Conservation (phyloP, 202 grass and related monocot species). For the Cymbopogon flexuosus region DNA sequence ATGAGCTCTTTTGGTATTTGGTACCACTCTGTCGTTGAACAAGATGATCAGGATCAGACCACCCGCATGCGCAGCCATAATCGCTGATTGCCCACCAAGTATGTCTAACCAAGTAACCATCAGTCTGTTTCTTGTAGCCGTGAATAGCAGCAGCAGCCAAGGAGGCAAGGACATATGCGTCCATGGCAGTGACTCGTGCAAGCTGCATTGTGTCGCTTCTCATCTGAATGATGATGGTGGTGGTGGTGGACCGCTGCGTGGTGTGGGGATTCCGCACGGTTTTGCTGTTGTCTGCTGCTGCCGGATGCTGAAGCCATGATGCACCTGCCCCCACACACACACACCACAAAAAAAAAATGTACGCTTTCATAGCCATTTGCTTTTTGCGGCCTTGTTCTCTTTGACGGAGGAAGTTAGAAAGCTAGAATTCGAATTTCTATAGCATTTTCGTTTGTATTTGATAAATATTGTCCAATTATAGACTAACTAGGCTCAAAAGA, state of each 20-base stretch:
- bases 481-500: no score
- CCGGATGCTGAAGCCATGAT: constrained; percentile 8
- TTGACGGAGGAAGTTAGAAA: no score
- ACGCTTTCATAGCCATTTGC: background rate
- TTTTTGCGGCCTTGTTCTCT: no score
- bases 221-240: background rate
- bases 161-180: background rate
- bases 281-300: background rate
- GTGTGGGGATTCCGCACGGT: background rate
- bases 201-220: constrained; percentile 19
- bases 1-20: background rate
- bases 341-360: background rate
- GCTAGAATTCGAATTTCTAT: no score
- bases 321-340: no score
- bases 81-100: background rate
- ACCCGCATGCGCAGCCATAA: background rate
- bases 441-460: no score
- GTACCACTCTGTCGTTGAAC: background rate
- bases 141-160: no score
- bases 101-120: background rate
- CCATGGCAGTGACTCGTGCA: constrained; percentile 8
- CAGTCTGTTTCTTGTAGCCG: background rate
- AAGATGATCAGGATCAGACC: background rate
- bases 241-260: background rate
- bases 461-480: no score